A percentile compares a stretch with the other conserved stretches of the same genome.
Evolutionary conservation across 108 stramenopile species (phyloP).

Genomic region (Epithemia pelagica): DNA sequence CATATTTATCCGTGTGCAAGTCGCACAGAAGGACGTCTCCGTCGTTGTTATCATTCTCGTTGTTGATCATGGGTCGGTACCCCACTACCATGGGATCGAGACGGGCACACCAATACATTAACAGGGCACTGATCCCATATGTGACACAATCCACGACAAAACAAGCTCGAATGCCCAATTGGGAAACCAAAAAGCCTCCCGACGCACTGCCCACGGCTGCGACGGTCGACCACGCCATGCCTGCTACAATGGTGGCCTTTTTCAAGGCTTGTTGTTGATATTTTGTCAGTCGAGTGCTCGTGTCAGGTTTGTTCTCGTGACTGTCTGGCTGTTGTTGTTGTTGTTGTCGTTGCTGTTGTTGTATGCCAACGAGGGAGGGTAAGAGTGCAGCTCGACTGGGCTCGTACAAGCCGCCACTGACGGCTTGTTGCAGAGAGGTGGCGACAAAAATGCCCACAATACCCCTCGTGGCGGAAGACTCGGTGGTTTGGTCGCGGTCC

Average conservation of each 20-base stretch:
- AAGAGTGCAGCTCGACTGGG: conserved; percentile 45
- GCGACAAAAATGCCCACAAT: conserved; percentile 42
- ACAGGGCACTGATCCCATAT: conserved; percentile 43
- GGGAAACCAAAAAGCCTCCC: conserved; percentile 42
- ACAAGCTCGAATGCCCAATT: conserved; percentile 43
- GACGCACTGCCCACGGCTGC: conserved; percentile 45
- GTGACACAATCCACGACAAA: conserved; percentile 41
- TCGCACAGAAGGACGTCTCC: neutral
- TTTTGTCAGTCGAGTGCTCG: neutral
- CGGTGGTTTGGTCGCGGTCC: neutral
- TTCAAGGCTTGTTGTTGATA: conserved; percentile 41
- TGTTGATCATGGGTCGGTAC: no score
- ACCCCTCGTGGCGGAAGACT: neutral
- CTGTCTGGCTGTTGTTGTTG: neutral
- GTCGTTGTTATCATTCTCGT: no score
- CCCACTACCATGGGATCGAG: neutral
- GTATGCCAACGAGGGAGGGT: conserved; percentile 36
- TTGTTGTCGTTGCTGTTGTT: neutral
- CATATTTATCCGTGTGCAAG: neutral
- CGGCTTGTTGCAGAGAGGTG: conserved; percentile 39
- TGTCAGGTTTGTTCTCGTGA: neutral
- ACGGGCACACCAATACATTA: conserved; percentile 16
- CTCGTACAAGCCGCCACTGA: conserved; percentile 49
- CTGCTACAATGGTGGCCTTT: conserved; percentile 55
- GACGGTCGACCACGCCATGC: conserved; percentile 53